Evolutionary conservation across 345 rosid genomes (phyloP).

Genomic region (Geranium rotundifolium): DNA sequence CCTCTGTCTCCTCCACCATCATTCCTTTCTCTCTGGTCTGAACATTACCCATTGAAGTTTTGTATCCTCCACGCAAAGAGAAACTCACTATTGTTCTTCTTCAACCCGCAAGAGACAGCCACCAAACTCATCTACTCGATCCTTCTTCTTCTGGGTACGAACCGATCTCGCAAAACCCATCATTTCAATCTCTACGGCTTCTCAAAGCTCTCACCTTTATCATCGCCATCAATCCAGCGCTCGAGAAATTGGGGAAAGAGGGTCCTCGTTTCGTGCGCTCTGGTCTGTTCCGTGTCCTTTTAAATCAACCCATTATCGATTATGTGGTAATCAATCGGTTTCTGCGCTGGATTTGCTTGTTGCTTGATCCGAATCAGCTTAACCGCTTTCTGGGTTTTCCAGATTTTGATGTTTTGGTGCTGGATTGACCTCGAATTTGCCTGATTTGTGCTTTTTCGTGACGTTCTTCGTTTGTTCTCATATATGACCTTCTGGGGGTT

Average conservation of each 20-base stretch:
- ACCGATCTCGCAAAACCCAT: neutral
- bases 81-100: slow-evolving; percentile 1
- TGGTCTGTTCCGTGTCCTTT: slow-evolving; percentile 1
- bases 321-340: slow-evolving; percentile 6
- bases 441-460: neutral
- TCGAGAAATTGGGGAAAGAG: no score
- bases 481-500: neutral
- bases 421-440: neutral
- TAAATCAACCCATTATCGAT: slow-evolving; percentile 1
- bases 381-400: slow-evolving; percentile 11
- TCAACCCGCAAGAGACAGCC: neutral
- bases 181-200: neutral
- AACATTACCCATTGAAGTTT: slow-evolving; percentile 1
- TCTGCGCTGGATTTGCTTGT: slow-evolving; percentile 7
- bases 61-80: slow-evolving; percentile 11
- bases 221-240: slow-evolving; percentile 1
- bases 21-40: neutral
- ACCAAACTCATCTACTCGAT: slow-evolving; percentile 3
- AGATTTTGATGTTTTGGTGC: slow-evolving; percentile 8
- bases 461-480: neutral
- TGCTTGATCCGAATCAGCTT: slow-evolving; percentile 14
- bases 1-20: neutral
- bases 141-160: neutral
- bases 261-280: slow-evolving; percentile 1
- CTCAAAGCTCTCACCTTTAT: neutral